These are phyloP conservation scores for Monsonia emarginata DNA, from an alignment of 441 rosid genomes.

Conservation along the genomic window DNA sequence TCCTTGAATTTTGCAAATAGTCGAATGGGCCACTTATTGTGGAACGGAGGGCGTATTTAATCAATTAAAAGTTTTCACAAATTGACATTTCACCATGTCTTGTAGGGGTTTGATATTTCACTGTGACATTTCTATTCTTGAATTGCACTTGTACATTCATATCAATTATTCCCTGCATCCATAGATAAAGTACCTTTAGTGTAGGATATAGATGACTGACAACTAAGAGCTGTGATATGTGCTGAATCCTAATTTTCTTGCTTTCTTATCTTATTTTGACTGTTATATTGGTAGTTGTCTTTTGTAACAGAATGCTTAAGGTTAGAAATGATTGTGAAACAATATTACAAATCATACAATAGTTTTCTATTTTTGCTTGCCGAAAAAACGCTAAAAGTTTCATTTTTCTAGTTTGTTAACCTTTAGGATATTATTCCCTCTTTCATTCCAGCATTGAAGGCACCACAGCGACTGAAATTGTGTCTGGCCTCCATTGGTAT, in stretches of 20 bases:
- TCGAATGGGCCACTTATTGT: too few species aligned
- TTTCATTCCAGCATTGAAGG: slow-evolving; percentile 53
- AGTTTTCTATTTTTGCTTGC: not conserved
- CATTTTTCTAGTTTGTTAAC: not conserved
- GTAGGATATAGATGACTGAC: not conserved
- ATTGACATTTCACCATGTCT: not conserved
- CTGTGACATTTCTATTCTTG: not conserved
- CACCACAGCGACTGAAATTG: slow-evolving; percentile 76
- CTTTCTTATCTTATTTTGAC: not conserved
- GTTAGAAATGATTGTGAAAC: not conserved
- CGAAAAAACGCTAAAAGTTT: not conserved
- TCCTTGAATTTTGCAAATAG: too few species aligned
- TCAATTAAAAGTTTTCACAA: not conserved
- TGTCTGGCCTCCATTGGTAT: slow-evolving; percentile 93
- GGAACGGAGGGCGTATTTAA: too few species aligned
- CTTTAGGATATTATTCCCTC: not conserved
- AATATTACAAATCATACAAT: not conserved
- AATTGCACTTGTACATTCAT: not conserved
- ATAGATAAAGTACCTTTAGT: not conserved
- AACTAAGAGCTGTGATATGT: not conserved
- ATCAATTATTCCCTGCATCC: too few species aligned
- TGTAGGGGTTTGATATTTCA: not conserved
- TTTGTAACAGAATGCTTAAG: not conserved
- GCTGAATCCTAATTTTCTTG: not conserved
- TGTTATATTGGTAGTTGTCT: not conserved